A percentile compares a stretch with the other conserved stretches of the same genome.
phyloP scores from a whole-genome alignment of 169 alveolate genomes.

The Eimeria mitis region DNA sequence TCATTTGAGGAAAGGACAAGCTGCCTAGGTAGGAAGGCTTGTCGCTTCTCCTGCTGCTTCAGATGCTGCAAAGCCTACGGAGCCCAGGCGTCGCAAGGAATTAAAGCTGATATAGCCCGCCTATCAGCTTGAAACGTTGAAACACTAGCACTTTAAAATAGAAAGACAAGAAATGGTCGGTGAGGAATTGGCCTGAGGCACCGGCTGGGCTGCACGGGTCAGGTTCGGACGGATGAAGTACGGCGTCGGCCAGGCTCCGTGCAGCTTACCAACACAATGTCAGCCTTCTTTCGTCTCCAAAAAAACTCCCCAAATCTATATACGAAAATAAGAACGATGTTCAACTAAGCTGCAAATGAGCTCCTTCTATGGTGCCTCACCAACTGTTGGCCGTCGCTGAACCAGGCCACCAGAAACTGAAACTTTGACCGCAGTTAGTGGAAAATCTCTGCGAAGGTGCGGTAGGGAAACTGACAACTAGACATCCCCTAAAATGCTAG shows the following conservation, averaged over 20 bases:
- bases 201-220: constrained; percentile 41
- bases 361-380: background rate
- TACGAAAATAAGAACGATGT: background rate
- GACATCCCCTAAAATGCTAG: background rate
- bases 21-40: background rate
- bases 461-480: background rate
- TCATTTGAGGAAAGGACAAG: background rate
- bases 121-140: constrained; percentile 41
- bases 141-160: constrained; percentile 24
- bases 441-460: background rate
- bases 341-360: background rate
- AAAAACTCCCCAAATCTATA: background rate
- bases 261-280: constrained; percentile 30
- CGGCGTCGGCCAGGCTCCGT: constrained; percentile 61
- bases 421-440: background rate
- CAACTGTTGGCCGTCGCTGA: constrained; percentile 8
- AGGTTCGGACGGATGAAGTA: constrained; percentile 46
- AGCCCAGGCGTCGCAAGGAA: constrained; percentile 13
- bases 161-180: constrained; percentile 19
- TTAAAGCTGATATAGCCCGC: background rate
- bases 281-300: constrained; percentile 45
- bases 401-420: constrained; percentile 1
- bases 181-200: background rate
- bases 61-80: constrained; percentile 21
- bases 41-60: background rate